Conservation (phyloP, 441 rosid genomes). For the Hura crepitans region DNA sequence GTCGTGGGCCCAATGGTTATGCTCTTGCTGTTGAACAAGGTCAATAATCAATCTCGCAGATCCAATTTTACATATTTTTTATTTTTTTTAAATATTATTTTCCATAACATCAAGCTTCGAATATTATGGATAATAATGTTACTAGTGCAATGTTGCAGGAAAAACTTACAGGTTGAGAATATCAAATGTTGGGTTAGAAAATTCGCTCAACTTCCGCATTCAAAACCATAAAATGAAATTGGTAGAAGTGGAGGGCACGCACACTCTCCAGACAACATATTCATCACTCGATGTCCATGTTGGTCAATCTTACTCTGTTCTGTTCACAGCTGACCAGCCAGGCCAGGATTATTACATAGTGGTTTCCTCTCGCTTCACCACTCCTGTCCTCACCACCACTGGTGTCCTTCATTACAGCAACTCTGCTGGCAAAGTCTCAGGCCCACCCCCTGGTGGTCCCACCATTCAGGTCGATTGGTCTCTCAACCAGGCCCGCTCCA, state of each 20-base stretch:
- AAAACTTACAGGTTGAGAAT: conserved; percentile 83
- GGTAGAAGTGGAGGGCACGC: conserved; percentile 94
- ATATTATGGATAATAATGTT: too few relatives aligned
- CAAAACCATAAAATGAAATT: conserved; percentile 74
- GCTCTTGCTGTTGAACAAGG: conserved; percentile 69
- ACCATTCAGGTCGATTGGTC: conserved; percentile 81
- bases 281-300: conserved; percentile 79
- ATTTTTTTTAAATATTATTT: too few relatives aligned
- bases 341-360: conserved; percentile 74
- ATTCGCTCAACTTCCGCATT: conserved; percentile 75
- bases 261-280: conserved; percentile 67
- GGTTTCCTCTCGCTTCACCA: conserved; percentile 74
- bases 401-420: conserved; percentile 69
- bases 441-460: conserved; percentile 60
- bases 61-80: too few relatives aligned
- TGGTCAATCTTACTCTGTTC: conserved; percentile 80
- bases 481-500: conserved; percentile 81
- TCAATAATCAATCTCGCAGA: conserved; percentile 5
- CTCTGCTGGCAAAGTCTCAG: conserved; percentile 51
- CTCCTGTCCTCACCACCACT: conserved; percentile 46
- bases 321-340: conserved; percentile 83
- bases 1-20: conserved; percentile 66
- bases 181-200: conserved; percentile 80
- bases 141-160: conserved; percentile 30
- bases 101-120: too few relatives aligned